Evolutionary conservation across 208 protist species (phyloP), one percentile per base, ranked within the genome.

Genomic region (Crithidia thermophila): DNA sequence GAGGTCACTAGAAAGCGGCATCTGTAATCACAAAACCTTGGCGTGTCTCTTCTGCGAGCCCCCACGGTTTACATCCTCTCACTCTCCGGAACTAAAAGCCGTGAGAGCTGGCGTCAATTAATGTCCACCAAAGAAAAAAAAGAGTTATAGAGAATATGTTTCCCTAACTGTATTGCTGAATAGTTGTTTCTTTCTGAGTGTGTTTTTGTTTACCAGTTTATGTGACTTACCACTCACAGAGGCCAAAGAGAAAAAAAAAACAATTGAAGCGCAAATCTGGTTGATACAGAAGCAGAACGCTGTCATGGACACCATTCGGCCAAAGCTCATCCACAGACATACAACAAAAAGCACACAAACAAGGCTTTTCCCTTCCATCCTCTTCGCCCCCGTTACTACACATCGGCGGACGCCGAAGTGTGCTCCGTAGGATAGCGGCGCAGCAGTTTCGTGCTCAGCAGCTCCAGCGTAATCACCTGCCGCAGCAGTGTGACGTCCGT

Each of bases 391-490:
- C 0, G 33, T 21, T 27, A 18, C 53, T 25, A 72, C 1, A 85
- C 67, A 62, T 71, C 71, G 14, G 71, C 66, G 10, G 69, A 87
- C 20, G 76, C 72, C 6, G 72, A 80, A 28, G 73, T 77, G 56
- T 75, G 50, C 31, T 65, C 51, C 4, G 78, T 76, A n/a, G 85
- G 81, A 27, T 90, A 76, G 11, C 86, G 83, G 23, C 67, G 72
- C 28, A 94, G 75, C 50, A 84, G 53, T 16, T 59, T 33, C 64
- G 77, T 67, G 49, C 39, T 67, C 18, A 80, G 51, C 58, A 94
- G 76, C 74, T 94, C 84, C 43, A 90, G 79, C 37, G 70, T 56
- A 36, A 94, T 85, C 16, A 89, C 75, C 13, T 78, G 55, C 11
- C 88, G 80, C 39, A 90, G 51, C 37, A 73, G 58, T 11, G 60